Evolutionary conservation across 2,329 filamentous ascomycete species (phyloP), one percentile per base, ranked within the genome.

Genomic region (Fusarium napiforme): DNA sequence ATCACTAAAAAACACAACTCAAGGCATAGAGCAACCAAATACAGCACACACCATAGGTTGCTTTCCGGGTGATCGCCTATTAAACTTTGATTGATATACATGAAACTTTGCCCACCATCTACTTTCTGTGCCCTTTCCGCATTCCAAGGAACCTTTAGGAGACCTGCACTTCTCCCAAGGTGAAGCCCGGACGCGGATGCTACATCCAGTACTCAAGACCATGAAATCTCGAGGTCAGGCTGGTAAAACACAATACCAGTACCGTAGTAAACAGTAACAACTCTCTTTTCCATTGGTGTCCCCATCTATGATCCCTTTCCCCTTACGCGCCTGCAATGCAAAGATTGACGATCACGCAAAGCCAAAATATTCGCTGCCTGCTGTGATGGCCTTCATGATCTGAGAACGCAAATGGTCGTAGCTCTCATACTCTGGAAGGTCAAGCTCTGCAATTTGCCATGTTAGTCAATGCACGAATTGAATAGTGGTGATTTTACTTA

Each of bases 391-490:
- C 76, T 95, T 98, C 82, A 97, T 92, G 68, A 99, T 85, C 81
- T 96, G 95, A 78, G 93, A 91, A 72, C 96, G 92, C 70, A 99
- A 89, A 76, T 89, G 88, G 79, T 99, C 96, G 83, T 99, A 99
- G 82, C 91, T 97, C 79, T 98, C 96, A 81, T 99, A 99, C 85
- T 99, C 96, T 46, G 96, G 96, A 76, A 99, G 90, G 85, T 99
- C 96, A 81, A 99, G 94, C 86, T 99, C 95, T 97, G 82, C 68
- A 50, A 42, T 16, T 21, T n/a, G 10, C 40, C 6, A 18, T 28
- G 4, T 67, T 55, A 74, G 77, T 88, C 79, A 87, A 83, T 26
- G 74, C 32, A 83, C 74, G 58, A 37, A 9, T 71, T 87, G 80
- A 85, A 75, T 74, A 60, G 50, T 42, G 21, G 45, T 60, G 70